Conservation (phyloP, 1,284 basidiomycete genomes). For the Caloboletus inedulis region DNA sequence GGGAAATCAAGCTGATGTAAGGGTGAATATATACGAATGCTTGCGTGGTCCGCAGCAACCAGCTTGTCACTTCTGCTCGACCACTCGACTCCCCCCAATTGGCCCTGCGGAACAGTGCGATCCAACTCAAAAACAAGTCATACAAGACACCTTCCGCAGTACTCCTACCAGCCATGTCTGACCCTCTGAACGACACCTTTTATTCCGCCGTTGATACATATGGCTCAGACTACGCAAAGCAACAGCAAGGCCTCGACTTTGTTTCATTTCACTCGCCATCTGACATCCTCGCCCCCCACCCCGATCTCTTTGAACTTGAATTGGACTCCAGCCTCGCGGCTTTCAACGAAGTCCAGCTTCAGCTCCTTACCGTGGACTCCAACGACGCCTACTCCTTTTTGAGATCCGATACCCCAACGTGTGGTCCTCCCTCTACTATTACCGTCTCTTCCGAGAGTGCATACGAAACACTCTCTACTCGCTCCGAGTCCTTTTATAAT, state of each 20-base stretch:
- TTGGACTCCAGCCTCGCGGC: slow-evolving; percentile 67
- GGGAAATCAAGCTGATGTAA: slow-evolving; percentile 36
- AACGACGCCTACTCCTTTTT: slow-evolving; percentile 61
- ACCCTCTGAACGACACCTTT: slow-evolving; percentile 32
- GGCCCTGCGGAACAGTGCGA: slow-evolving; percentile 4
- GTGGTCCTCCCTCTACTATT: slow-evolving; percentile 71
- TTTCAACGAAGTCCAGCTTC: slow-evolving; percentile 59
- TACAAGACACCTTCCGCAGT: slow-evolving; percentile 28
- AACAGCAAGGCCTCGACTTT: slow-evolving; percentile 54
- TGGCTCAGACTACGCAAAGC: slow-evolving; percentile 37
- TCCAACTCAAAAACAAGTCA: slow-evolving; percentile 22
- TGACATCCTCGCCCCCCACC: slow-evolving; percentile 68
- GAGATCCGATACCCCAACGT: slow-evolving; percentile 58
- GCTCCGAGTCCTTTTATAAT: slow-evolving; percentile 67
- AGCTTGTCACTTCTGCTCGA: slow-evolving; percentile 8
- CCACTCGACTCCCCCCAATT: slow-evolving; percentile 9
- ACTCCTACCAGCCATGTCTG: slow-evolving; percentile 27
- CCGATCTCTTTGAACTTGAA: slow-evolving; percentile 78
- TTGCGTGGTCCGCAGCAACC: slow-evolving; percentile 36
- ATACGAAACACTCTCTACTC: slow-evolving; percentile 64
- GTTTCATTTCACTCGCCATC: slow-evolving; percentile 62
- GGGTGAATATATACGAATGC: slow-evolving; percentile 34
- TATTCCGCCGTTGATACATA: slow-evolving; percentile 36
- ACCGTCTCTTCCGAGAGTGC: slow-evolving; percentile 75
- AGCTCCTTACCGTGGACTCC: slow-evolving; percentile 58